Evolutionary conservation across 2,329 filamentous ascomycete species (phyloP).

Genomic region (Chaetoscypha palmicola): DNA sequence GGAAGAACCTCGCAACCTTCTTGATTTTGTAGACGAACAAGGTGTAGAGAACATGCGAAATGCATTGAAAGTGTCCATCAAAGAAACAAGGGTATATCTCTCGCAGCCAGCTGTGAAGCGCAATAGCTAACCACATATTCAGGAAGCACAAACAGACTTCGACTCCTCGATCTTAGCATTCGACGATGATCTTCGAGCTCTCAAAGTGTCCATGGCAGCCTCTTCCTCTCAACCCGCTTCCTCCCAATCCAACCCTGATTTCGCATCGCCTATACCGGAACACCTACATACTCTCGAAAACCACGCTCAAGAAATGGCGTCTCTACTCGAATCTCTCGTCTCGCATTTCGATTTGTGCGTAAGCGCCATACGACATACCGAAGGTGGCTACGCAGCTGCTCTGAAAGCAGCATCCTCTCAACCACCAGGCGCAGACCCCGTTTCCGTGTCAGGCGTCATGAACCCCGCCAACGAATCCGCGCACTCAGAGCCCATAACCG

Average conservation of each 20-base stretch:
- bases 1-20: constrained; percentile 54
- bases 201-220: constrained; percentile 42
- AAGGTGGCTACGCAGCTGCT: constrained; percentile 66
- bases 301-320: constrained; percentile 76
- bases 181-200: constrained; percentile 62
- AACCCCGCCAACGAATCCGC: constrained; percentile 46
- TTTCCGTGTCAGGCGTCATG: constrained; percentile 62
- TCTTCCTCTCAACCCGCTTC: constrained; percentile 29
- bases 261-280: constrained; percentile 35
- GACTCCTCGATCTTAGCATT: constrained; percentile 62
- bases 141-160: constrained; percentile 64
- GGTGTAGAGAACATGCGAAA: constrained; percentile 60
- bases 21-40: constrained; percentile 71
- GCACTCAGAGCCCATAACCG: constrained; percentile 58
- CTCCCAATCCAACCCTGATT: constrained; percentile 13
- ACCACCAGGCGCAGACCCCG: constrained; percentile 40
- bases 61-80: constrained; percentile 63
- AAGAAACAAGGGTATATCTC: constrained; percentile 53
- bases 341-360: constrained; percentile 91
- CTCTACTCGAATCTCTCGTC: constrained; percentile 71
- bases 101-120: background rate
- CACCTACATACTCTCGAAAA: constrained; percentile 37
- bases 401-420: constrained; percentile 60
- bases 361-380: constrained; percentile 82
- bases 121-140: constrained; percentile 9